Percentiles rank a stretch among this genome's conserved stretches.
These are phyloP conservation scores for Diaporthe vaccinii DNA, from an alignment of 2,329 filamentous ascomycete genomes.

Conservation along the genomic window DNA sequence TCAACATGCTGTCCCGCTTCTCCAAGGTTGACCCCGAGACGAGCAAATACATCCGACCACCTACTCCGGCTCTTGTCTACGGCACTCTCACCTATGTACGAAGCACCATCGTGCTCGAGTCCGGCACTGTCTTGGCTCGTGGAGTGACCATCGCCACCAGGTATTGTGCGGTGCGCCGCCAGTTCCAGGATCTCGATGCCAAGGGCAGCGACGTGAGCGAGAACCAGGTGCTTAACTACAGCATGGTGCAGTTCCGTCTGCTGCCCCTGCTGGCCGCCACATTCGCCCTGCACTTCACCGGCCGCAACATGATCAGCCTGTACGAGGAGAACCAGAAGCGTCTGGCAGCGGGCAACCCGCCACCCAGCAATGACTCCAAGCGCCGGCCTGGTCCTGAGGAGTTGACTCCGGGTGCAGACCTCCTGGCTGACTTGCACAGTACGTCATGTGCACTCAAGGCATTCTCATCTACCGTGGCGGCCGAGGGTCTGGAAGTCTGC, in stretches of 20 bases:
- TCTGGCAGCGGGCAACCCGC: conserved; percentile 62
- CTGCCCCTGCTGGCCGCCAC: conserved; percentile 80
- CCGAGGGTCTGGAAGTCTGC: conserved; percentile 81
- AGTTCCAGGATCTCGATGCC: conserved; percentile 81
- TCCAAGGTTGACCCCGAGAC: conserved; percentile 77
- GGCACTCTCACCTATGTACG: conserved; percentile 83
- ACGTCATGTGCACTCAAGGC: conserved; percentile 84
- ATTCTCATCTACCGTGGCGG: conserved; percentile 78
- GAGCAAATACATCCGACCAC: conserved; percentile 75
- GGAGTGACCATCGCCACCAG: conserved; percentile 84
- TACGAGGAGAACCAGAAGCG: conserved; percentile 80
- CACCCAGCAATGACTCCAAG: conserved; percentile 48
- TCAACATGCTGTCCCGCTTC: conserved; percentile 81
- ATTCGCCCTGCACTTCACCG: conserved; percentile 85
- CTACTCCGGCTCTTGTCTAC: conserved; percentile 77
- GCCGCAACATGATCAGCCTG: conserved; percentile 80
- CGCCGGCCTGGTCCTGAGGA: conserved; percentile 78
- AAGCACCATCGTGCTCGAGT: conserved; percentile 79
- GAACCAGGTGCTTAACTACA: conserved; percentile 84
- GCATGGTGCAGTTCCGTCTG: conserved; percentile 82
- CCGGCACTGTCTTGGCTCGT: conserved; percentile 78
- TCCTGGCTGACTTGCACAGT: conserved; percentile 81
- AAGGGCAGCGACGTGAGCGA: conserved; percentile 68
- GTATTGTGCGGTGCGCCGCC: conserved; percentile 80
- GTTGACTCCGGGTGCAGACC: conserved; percentile 73